Base-by-base conservation (phyloP, 768 basidiomycete species). In the Auriscalpium vulgare region DNA sequence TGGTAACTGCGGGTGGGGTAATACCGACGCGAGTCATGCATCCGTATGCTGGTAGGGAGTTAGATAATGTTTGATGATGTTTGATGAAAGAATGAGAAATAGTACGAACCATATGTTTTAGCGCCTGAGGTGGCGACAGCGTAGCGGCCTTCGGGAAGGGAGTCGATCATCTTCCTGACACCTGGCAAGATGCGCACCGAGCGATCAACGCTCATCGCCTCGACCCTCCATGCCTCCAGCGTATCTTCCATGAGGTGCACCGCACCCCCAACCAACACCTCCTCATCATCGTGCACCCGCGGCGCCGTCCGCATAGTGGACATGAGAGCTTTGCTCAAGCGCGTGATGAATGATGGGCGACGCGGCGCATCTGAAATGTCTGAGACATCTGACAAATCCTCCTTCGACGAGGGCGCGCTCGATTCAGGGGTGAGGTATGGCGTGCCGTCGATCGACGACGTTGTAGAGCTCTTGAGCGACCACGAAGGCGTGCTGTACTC, bases 71-170 rank as follows among this genome's bases (percentile, higher is more conserved):
- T 52, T 37, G 51, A 29, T 55, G 37, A n/a, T n/a, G n/a, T n/a
- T n/a, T n/a, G n/a, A n/a, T n/a, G n/a, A n/a, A n/a, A n/a, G n/a
- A n/a, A 14, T 23, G 13, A 40, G 52, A 37, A 57, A 23, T 35
- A 49, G 50, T 19, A 68, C 77, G 57, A 64, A 83, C 79, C 79
- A 58, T 86, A 85, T 0, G 83, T 87, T 67, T 80, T 83, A 3
- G 87, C 85, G 4, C 85, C 85, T 0, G 84, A 86, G 0, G 87
- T 88, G 4, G 85, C 86, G 19, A 88, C 83, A n/a, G 85, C 85
- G 64, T 82, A 88, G 38, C 74, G 74, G n/a, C 80, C 84, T 50
- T 73, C 69, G 6, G 87, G 86, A 50, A 88, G 75, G 8, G 83
- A 82, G 54, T 76, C 74, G 59, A 89, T 84, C 73, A 89, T 75